Evolutionary conservation across 2,329 filamentous ascomycete genomes (phyloP), one percentile per base, ranked within the genome.

Genomic region (Fusarium miscanthi): DNA sequence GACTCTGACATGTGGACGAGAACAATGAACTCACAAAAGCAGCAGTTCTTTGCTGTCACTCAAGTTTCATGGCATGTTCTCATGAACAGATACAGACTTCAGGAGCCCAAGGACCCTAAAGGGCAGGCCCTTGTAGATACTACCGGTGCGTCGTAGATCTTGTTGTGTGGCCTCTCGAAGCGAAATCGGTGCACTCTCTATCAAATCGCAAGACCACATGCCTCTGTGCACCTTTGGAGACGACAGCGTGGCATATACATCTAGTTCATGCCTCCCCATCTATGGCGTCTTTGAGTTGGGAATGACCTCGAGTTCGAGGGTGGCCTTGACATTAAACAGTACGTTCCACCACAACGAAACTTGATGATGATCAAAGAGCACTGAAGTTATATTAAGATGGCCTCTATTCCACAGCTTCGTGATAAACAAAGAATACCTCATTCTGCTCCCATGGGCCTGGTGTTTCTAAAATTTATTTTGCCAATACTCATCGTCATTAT

Each of bases 161-260:
- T 13, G 5, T 27, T 19, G 4, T 13, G 3, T 8, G 6, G 16
- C 10, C 23, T 13, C 23, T 48, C 21, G 5, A 16, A 17, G 27
- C 14, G 10, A 48, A 31, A 13, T 17, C 14, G 3, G 4, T 13
- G 16, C 5, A 4, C 21, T 31, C 31, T 4, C 17, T n/a, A 14
- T 48, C 45, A 10, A 31, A 48, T n/a, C 27, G 17, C 21, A n/a
- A 31, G 14, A 3, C 14, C 7, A 17, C 27, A 23, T 6, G 10
- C 27, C 10, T 35, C 48, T 21, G 17, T 25, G 2, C 6, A 10
- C 11, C n/a, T 14, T 35, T 19, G 3, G 16, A 35, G 31, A 35
- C n/a, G 6, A 13, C 35, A 7, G 2, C 9, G 6, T 7, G 2
- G 16, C 5, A 0, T 4, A 7, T 8, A 5, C 11, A 53, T 17